A percentile compares a stretch with the other conserved stretches of the same genome.
Evolutionary conservation across 305 asterid genomes (phyloP).

Genomic region (Lippia alba): DNA sequence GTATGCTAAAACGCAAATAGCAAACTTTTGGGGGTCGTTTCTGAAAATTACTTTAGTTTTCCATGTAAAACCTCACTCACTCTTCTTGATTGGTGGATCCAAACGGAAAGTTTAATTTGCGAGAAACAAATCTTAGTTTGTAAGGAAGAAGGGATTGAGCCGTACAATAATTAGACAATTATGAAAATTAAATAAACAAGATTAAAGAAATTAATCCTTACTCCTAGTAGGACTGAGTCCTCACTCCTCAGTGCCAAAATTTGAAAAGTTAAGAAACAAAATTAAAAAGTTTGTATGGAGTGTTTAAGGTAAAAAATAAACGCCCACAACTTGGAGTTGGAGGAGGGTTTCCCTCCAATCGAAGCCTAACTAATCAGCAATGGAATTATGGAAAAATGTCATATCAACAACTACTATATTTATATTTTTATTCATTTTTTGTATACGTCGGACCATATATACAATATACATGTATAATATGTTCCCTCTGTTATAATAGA

Average conservation of each 20-base stretch:
- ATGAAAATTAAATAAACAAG: too few species aligned
- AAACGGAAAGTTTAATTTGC: constrained; percentile 1
- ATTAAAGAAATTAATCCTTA: too few species aligned
- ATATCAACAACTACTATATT: neutral
- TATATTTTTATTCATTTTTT: neutral
- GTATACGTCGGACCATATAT: too few species aligned
- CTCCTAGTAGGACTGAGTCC: neutral
- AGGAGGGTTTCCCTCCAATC: too few species aligned
- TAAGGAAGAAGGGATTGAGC: constrained; percentile 43
- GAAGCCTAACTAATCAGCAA: too few species aligned
- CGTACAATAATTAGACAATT: neutral
- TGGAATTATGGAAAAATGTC: neutral
- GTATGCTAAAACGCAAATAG: constrained; percentile 32
- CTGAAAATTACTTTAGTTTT: constrained; percentile 29
- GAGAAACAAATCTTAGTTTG: constrained; percentile 48
- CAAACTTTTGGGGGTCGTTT: constrained; percentile 27
- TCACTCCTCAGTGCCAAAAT: neutral
- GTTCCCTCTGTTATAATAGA: too few species aligned
- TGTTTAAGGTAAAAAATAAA: constrained; percentile 26
- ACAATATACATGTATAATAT: too few species aligned
- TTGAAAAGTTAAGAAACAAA: neutral
- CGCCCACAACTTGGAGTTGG: constrained; percentile 14
- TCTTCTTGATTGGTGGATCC: constrained; percentile 20
- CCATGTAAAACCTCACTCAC: constrained; percentile 35
- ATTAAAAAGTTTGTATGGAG: neutral